Evolutionary conservation across 1,284 basidiomycete species (phyloP).

Genomic region (Pseudozyma sp.): DNA sequence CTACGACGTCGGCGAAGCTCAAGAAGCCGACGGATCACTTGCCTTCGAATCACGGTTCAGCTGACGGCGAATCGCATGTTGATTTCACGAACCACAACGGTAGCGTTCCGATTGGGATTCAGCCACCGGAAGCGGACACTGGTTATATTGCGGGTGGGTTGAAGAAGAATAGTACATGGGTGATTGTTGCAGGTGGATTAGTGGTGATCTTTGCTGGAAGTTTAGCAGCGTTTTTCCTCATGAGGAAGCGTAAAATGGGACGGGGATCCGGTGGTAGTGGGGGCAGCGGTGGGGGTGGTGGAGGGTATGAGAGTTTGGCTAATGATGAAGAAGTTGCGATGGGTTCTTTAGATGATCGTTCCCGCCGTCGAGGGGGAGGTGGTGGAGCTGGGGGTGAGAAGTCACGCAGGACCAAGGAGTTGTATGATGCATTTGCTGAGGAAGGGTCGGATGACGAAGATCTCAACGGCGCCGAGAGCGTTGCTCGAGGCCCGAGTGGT

Average conservation of each 20-base stretch:
- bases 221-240: conserved; percentile 73
- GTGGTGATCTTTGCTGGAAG: conserved; percentile 79
- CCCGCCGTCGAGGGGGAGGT: conserved; percentile 12
- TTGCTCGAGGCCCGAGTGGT: not conserved
- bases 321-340: conserved; percentile 75
- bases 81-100: conserved; percentile 67
- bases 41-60: conserved; percentile 81
- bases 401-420: conserved; percentile 64
- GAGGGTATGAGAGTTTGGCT: conserved; percentile 78
- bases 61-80: conserved; percentile 66
- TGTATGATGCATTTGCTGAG: conserved; percentile 70
- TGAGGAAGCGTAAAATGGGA: conserved; percentile 75
- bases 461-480: conserved; percentile 11
- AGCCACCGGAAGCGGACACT: conserved; percentile 74
- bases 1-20: conserved; percentile 40
- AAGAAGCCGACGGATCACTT: conserved; percentile 87
- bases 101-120: conserved; percentile 57
- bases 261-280: conserved; percentile 56
- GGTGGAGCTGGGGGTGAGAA: conserved; percentile 30
- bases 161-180: conserved; percentile 82
- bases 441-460: conserved; percentile 67
- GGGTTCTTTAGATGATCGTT: conserved; percentile 58
- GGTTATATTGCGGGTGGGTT: conserved; percentile 84
- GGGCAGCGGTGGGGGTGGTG: conserved; percentile 26
- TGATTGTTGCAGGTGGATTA: conserved; percentile 80